Conservation (phyloP, 2,329 filamentous ascomycete species). For the Fusarium praegraminearum region DNA sequence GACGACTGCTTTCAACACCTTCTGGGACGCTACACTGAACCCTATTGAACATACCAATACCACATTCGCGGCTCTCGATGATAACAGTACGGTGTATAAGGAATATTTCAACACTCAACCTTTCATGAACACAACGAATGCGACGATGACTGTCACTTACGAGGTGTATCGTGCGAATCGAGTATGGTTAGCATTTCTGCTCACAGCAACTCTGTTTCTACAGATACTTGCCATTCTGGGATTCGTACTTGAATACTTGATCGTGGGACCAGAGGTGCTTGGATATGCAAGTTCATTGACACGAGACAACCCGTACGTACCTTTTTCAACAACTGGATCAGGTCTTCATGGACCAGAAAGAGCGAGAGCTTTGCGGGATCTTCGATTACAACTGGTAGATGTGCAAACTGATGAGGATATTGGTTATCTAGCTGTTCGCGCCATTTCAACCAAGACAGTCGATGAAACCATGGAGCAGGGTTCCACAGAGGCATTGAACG, state of each 20-base stretch:
- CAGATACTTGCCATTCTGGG: background rate
- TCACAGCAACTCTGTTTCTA: background rate
- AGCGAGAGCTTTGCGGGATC: background rate
- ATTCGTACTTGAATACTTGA: background rate
- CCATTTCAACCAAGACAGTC: background rate
- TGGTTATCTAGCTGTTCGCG: background rate
- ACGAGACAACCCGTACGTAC: background rate
- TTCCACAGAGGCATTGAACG: fast-evolving
- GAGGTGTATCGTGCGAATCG: background rate
- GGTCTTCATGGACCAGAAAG: background rate
- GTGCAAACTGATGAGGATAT: background rate
- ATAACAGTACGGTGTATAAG: background rate
- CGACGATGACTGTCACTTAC: background rate
- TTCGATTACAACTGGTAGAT: background rate
- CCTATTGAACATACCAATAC: background rate
- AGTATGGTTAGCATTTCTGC: background rate
- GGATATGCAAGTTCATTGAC: conserved; percentile 1
- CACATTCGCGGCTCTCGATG: fast-evolving
- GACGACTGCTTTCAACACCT: background rate
- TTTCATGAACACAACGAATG: background rate
- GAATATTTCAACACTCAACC: background rate
- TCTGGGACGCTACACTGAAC: background rate
- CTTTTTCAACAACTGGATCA: background rate
- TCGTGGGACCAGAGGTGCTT: background rate
- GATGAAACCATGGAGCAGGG: background rate